phyloP scores from a whole-genome alignment of 148 eudicot species.

The Rheum nobile region DNA sequence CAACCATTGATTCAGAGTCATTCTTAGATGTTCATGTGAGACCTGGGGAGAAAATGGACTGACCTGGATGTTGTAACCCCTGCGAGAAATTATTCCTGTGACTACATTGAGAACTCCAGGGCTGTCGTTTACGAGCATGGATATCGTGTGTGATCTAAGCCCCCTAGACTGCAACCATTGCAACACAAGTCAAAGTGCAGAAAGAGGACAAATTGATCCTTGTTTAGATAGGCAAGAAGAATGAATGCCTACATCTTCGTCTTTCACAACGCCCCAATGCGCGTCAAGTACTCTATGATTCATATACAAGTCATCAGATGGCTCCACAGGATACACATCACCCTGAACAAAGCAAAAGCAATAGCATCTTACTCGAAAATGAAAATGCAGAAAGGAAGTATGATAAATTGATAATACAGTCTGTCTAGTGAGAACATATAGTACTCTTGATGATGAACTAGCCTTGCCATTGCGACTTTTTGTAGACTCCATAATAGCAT shows the following conservation, averaged over 20 bases:
- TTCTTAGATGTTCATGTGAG: neutral
- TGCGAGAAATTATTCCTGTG: constrained; percentile 70
- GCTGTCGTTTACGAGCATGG: constrained; percentile 60
- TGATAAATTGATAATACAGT: neutral
- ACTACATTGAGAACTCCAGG: constrained; percentile 85
- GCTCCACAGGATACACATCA: constrained; percentile 91
- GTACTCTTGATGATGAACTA: constrained; percentile 33
- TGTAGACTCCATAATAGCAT: constrained; percentile 17
- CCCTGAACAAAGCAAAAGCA: constrained; percentile 37
- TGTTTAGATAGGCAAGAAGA: neutral
- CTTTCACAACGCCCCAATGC: constrained; percentile 79
- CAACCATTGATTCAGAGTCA: neutral
- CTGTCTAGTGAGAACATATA: neutral
- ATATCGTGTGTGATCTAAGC: constrained; percentile 66
- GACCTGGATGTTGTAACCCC: constrained; percentile 91
- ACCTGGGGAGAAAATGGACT: neutral
- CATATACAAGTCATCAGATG: constrained; percentile 25
- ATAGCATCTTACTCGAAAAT: neutral
- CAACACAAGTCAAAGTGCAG: neutral
- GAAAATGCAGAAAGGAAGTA: neutral
- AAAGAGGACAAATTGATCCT: neutral
- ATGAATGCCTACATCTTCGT: constrained; percentile 63
- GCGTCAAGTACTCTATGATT: constrained; percentile 75
- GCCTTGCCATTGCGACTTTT: constrained; percentile 24
- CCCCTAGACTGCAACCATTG: constrained; percentile 58